These are phyloP conservation scores for Lasiosphaeriaceae sp. DNA, from an alignment of 495 filamentous ascomycete genomes.

Conservation along the genomic window DNA sequence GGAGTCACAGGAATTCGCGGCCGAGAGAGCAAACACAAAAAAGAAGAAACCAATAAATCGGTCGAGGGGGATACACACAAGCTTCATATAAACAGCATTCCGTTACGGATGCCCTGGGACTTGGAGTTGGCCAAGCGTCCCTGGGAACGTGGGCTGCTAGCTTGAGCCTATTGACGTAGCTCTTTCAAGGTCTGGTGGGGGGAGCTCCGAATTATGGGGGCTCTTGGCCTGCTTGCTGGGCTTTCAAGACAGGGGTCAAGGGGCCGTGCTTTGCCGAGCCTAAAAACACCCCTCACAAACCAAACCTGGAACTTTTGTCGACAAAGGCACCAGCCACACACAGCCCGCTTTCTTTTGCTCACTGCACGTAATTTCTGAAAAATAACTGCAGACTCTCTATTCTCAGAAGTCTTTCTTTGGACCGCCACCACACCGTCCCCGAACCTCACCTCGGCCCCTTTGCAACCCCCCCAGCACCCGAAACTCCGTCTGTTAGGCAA, in stretches of 20 bases:
- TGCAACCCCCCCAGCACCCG: background rate
- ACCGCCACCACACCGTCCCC: background rate
- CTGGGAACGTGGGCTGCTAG: background rate
- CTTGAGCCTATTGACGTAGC: background rate
- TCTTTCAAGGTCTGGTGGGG: background rate
- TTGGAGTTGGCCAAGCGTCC: no score
- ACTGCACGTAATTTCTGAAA: conserved; percentile 25
- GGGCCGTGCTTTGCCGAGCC: conserved; percentile 7
- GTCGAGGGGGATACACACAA: no score
- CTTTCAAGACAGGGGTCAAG: background rate
- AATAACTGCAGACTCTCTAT: conserved; percentile 24
- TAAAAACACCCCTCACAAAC: background rate
- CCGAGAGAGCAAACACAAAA: no score
- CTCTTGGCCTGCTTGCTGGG: background rate
- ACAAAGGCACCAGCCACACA: conserved; percentile 25
- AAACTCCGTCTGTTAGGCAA: background rate
- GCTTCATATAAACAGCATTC: no score
- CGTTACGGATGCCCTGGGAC: no score
- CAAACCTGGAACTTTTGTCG: background rate
- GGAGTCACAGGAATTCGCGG: no score
- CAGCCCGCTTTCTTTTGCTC: conserved; percentile 21
- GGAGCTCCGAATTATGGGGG: background rate
- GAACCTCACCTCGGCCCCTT: background rate
- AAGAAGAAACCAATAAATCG: no score
- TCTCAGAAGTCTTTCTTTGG: background rate